Conservation (phyloP, 345 rosid genomes). For the Lumnitzera racemosa region DNA sequence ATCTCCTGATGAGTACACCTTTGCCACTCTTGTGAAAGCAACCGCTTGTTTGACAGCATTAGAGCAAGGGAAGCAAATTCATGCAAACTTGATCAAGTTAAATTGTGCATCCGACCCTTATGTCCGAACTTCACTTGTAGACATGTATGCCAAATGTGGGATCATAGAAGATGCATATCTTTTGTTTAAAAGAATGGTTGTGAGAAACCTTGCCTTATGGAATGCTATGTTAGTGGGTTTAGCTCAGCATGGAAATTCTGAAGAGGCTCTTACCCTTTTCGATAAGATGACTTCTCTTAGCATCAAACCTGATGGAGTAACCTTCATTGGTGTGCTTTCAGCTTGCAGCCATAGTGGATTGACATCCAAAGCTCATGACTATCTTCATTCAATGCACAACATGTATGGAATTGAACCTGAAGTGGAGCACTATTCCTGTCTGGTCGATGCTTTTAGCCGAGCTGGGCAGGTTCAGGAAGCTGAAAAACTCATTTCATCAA, state of each 20-base stretch:
- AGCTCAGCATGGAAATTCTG: constrained; percentile 49
- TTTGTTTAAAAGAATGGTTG: constrained; percentile 28
- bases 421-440: constrained; percentile 51
- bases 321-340: constrained; percentile 43
- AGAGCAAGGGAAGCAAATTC: constrained; percentile 51
- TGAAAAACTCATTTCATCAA: constrained; percentile 34
- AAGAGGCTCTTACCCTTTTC: constrained; percentile 45
- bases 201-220: constrained; percentile 30
- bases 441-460: constrained; percentile 59
- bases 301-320: constrained; percentile 37
- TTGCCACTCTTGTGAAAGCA: constrained; percentile 49
- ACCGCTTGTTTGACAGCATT: constrained; percentile 38
- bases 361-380: constrained; percentile 36
- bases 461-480: constrained; percentile 49
- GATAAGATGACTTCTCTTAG: constrained; percentile 26
- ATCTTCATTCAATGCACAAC: constrained; percentile 32
- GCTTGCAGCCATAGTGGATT: constrained; percentile 53
- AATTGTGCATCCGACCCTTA: constrained; percentile 30
- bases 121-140: constrained; percentile 42
- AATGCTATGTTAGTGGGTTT: constrained; percentile 51
- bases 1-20: constrained; percentile 46
- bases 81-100: constrained; percentile 44
- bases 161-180: constrained; percentile 39
- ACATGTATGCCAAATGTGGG: constrained; percentile 64
- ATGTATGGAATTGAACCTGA: constrained; percentile 47